Evolutionary conservation across 768 basidiomycete genomes (phyloP).

Genomic region (Kwoniella sp.): DNA sequence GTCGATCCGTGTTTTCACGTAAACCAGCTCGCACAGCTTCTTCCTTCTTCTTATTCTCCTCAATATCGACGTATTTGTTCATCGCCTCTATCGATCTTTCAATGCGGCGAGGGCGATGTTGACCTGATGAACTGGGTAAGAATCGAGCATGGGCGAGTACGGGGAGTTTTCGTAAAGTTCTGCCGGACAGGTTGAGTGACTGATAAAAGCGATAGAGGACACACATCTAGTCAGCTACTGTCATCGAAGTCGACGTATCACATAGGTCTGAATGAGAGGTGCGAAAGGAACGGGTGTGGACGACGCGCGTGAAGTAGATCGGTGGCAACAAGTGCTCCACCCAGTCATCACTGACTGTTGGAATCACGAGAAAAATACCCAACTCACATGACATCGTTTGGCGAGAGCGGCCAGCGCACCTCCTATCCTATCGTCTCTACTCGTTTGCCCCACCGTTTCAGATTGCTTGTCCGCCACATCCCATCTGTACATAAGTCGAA

Average conservation of each 20-base stretch:
- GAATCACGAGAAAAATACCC: neutral
- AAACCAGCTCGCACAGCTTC: neutral
- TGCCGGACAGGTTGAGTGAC: slow-evolving; percentile 69
- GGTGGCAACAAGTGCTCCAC: neutral
- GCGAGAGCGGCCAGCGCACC: slow-evolving; percentile 70
- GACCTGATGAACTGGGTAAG: slow-evolving; percentile 59
- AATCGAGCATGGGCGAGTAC: slow-evolving; percentile 87
- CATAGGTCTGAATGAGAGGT: no score
- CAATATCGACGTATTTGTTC: slow-evolving; percentile 65
- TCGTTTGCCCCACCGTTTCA: slow-evolving; percentile 40
- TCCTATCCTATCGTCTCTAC: no score
- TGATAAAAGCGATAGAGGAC: neutral
- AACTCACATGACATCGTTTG: slow-evolving; percentile 72
- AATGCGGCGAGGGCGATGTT: slow-evolving; percentile 58
- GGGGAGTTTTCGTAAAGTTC: slow-evolving; percentile 87
- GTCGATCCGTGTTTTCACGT: no score
- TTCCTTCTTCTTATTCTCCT: slow-evolving; percentile 4
- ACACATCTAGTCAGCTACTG: no score
- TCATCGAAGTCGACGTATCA: no score
- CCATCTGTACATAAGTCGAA: slow-evolving; percentile 60
- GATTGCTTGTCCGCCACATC: slow-evolving; percentile 15
- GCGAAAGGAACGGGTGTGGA: no score
- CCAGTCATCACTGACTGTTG: neutral
- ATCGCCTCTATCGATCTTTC: slow-evolving; percentile 83
- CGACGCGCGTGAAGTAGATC: no score